Evolutionary conservation across 176 grass and related monocot genomes (phyloP), one percentile per base, ranked within the genome.

Genomic region (Cenchrus americanus): DNA sequence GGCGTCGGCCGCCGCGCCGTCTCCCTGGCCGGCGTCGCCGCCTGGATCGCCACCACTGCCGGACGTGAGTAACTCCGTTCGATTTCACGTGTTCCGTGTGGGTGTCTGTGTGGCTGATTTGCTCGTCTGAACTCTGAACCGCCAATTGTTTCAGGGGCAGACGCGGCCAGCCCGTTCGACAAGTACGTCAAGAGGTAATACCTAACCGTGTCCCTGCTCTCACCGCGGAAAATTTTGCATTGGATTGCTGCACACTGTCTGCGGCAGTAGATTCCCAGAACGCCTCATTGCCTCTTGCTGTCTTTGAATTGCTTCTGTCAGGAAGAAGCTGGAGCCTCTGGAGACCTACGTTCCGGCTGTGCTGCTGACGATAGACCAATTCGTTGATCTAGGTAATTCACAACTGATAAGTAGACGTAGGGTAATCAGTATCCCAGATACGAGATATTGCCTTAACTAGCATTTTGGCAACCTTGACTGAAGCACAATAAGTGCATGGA

Each of bases 301-400:
- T 13, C 77, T n/a, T 8, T 69, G 37, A 88, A 71, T 64, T 74
- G 52, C 6, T 60, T 10, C 10, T 79, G 78, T 26, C 50, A 98
- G 95, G 88, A 98, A 98, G 89, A 98, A 93, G 85, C 73, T 98
- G 82, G 95, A 98, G 82, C 95, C 95, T 5, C 30, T 98, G 55
- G 95, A 95, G 74, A 75, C 87, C 59, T 98, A 98, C 51, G 88
- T 93, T 44, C 95, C 95, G 9, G 90, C 92, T 15, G 92, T 98
- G 30, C 76, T 98, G 48, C 86, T 97, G 65, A 93, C 90, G n/a
- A 89, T 83, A 44, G 92, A 90, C 42, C 95, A 98, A 42, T 93
- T 98, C 73, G 79, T 91, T 69, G 91, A 95, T 75, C 86, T 98
- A 75, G 92, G 95, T 98, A 82, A 85, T 47, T 7, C 5, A 57